Conservation (phyloP, 495 filamentous ascomycete species). For the Penicillium taxi region DNA sequence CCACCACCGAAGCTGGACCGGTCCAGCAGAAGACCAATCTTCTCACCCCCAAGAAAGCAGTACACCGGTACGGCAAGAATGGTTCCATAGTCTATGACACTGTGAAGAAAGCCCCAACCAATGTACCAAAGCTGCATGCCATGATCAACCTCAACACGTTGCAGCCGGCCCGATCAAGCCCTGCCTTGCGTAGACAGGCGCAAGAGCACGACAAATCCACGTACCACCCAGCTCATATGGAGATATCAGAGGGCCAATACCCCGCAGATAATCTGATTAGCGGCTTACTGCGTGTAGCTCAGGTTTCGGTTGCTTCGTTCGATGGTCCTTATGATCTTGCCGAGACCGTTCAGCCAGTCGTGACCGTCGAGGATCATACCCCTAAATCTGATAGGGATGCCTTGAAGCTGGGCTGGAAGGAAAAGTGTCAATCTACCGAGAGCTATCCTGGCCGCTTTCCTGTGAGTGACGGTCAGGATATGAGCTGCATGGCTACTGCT, state of each 20-base stretch:
- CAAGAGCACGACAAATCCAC: not conserved
- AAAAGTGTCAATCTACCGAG: slow-evolving; percentile 21
- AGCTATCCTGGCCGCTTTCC: slow-evolving; percentile 33
- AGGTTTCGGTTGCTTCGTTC: slow-evolving; percentile 2
- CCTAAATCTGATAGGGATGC: not conserved
- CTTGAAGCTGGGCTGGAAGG: slow-evolving; percentile 3
- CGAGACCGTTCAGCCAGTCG: too few species aligned
- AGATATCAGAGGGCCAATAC: not conserved
- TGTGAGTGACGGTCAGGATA: slow-evolving; percentile 26
- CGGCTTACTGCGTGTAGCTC: not conserved
- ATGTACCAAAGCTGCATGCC: not conserved
- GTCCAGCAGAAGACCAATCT: not conserved
- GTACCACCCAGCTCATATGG: not conserved
- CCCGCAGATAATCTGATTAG: not conserved
- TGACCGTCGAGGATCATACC: not conserved
- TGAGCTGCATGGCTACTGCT: slow-evolving; percentile 21
- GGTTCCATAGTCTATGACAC: slow-evolving; percentile 7
- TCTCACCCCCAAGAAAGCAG: not conserved
- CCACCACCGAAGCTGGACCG: not conserved
- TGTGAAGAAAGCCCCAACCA: not conserved
- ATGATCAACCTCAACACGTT: not conserved
- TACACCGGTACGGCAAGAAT: not conserved
- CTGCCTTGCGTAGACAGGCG: not conserved
- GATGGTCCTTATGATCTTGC: slow-evolving; percentile 2
- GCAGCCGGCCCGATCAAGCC: not conserved